Base-by-base conservation (phyloP, 768 basidiomycete genomes). In the Ramaria sp. region DNA sequence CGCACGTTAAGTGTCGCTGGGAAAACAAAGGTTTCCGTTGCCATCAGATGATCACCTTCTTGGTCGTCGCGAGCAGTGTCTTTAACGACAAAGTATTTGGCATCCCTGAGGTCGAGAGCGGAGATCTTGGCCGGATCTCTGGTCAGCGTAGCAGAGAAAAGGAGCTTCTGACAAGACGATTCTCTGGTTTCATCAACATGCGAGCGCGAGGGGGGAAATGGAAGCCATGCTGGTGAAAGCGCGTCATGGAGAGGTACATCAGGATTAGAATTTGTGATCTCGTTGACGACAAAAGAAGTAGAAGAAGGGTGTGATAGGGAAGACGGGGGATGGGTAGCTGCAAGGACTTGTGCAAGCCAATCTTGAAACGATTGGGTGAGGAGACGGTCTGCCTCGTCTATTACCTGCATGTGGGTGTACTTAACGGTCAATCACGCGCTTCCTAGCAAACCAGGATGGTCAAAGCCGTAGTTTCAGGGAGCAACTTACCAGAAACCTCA, bases 321-420 rank as follows among this genome's bases (percentile, higher is more conserved):
- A 17, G 39, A 20, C 65, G 75, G 61, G 67, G 76, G 73, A 38
- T 71, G 78, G 10, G 83, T 87, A 7, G 90, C 91, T n/a, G 78
- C 71, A 7, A 96, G 73, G 3, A 98, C 88, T 64, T 84, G 83
- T 6, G 80, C 78, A 2, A 98, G 73, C 95, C 94, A 99, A 66
- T 91, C 89, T 69, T 98, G 93, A 71, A 96, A 98, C 1, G 91
- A 91, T 67, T 97, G 93, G 10, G 88, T 86, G 9, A 99, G 77
- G 0, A 99, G 77, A n/a, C 93, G 81, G 66, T 99, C 96, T 0
- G 96, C 96, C 71, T 99, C 96, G 68, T 99, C 96, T 56, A 99
- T 91, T 30, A 98, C 84, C 92, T 95, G 33, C 39, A 19, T 30
- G 33, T 27, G 24, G 37, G 13, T 10, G 49, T n/a, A 57, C 22